Evolutionary conservation across 2,329 filamentous ascomycete genomes (phyloP).

Genomic region (Microcyclospora tardicrescens): DNA sequence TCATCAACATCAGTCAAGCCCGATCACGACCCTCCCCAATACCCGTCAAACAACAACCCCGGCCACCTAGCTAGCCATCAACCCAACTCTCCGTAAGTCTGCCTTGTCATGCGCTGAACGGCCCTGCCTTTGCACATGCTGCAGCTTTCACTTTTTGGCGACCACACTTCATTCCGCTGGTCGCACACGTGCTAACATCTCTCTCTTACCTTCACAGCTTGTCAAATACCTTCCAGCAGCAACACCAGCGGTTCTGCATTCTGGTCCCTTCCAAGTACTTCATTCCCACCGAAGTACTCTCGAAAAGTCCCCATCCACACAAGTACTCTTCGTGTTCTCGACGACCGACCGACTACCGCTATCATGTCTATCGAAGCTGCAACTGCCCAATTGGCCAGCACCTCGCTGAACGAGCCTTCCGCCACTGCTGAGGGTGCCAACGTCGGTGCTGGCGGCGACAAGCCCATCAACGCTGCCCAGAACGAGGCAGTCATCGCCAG

Average conservation of each 20-base stretch:
- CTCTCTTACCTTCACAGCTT: conserved; percentile 23
- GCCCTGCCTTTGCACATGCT: not conserved
- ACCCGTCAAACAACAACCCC: conserved; percentile 16
- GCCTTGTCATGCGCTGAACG: not conserved
- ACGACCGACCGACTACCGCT: conserved; percentile 36
- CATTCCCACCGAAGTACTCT: conserved; percentile 13
- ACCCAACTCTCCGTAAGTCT: conserved; percentile 28
- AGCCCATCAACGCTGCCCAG: conserved; percentile 60
- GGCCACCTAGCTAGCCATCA: conserved; percentile 38
- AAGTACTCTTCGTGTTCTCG: conserved; percentile 39
- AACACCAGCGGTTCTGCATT: conserved; percentile 6
- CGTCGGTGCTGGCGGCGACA: conserved; percentile 37
- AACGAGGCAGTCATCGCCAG: conserved; percentile 90
- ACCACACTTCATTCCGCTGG: not conserved
- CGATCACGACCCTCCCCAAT: conserved; percentile 8
- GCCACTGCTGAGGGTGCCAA: conserved; percentile 44
- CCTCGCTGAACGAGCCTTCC: conserved; percentile 47
- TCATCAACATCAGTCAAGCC: conserved; percentile 15
- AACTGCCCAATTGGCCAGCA: conserved; percentile 56
- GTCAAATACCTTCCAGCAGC: conserved; percentile 36
- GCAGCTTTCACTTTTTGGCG: not conserved
- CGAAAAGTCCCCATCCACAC: conserved; percentile 1
- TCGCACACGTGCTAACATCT: conserved; percentile 5
- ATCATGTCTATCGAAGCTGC: conserved; percentile 88
- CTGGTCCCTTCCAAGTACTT: conserved; percentile 27